A percentile compares a stretch with the other conserved stretches of the same genome.
These are phyloP conservation scores for Aspergillus fijiensis DNA, from an alignment of 2,329 filamentous ascomycete genomes.

Conservation along the genomic window DNA sequence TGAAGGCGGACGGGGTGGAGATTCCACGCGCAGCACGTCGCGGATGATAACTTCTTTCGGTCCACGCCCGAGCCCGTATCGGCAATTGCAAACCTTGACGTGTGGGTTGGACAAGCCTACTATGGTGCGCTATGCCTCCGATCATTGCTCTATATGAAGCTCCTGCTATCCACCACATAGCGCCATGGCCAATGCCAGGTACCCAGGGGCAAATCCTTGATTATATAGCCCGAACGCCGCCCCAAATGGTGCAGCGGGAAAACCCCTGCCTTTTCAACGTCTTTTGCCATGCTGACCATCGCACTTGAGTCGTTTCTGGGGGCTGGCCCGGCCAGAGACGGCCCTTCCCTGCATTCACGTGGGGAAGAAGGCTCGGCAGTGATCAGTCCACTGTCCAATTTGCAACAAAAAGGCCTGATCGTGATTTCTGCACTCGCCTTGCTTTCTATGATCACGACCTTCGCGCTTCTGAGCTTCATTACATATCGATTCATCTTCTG, in stretches of 20 bases:
- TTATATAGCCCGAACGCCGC: slow-evolving; percentile 5
- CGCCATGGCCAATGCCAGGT: not conserved
- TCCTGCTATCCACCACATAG: not conserved
- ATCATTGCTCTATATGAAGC: not conserved
- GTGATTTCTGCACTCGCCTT: slow-evolving; percentile 2
- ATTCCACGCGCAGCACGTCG: not conserved
- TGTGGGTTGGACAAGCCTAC: not conserved
- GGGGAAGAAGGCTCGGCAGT: not conserved
- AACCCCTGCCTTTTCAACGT: not conserved
- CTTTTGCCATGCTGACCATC: slow-evolving; percentile 1
- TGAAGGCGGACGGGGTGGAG: not conserved
- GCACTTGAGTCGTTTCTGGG: slow-evolving; percentile 4
- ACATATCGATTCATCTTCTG: slow-evolving; percentile 8
- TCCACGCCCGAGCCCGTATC: not conserved
- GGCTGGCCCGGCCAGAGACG: not conserved
- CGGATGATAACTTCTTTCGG: not conserved
- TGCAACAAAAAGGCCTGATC: slow-evolving; percentile 6
- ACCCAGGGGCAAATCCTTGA: not conserved
- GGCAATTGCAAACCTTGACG: not conserved
- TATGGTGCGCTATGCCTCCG: not conserved
- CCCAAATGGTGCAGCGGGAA: not conserved
- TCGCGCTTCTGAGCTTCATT: not conserved
- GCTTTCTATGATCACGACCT: not conserved
- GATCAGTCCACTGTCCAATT: slow-evolving; percentile 1
- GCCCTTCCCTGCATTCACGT: not conserved